Percentiles rank a stretch among this genome's conserved stretches.
Conservation (phyloP, 176 grass and related monocot genomes). For the Lolium multiflorum region DNA sequence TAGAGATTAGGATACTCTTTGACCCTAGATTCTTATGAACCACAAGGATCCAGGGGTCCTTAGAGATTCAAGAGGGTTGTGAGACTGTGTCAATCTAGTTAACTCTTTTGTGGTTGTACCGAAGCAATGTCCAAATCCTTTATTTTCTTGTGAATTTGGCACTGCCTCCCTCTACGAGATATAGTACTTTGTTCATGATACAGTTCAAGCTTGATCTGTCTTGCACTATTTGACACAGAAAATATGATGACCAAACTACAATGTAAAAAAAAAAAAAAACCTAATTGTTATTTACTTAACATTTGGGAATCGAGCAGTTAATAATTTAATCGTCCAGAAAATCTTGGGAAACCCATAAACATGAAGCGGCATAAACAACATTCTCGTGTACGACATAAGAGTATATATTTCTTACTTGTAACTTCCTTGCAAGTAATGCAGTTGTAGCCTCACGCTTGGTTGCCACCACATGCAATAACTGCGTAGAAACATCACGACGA, state of each 20-base stretch:
- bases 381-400: background rate
- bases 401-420: conserved; percentile 41
- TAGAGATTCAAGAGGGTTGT: background rate
- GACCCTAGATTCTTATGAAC: background rate
- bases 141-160: background rate
- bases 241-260: conserved; percentile 9
- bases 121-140: background rate
- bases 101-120: background rate
- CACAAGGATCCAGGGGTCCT: background rate
- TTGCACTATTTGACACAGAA: background rate
- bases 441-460: conserved; percentile 46
- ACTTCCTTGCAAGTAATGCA: conserved; percentile 41
- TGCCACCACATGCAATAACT: conserved; percentile 57
- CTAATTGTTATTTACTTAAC: background rate
- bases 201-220: background rate
- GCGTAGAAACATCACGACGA: background rate
- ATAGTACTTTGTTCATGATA: background rate
- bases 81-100: background rate
- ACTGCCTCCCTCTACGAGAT: background rate
- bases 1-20: background rate
- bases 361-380: conserved; percentile 15
- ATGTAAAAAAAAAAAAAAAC: background rate
- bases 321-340: background rate
- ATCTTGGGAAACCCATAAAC: background rate
- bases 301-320: background rate